Evolutionary conservation across 768 basidiomycete species (phyloP).

Genomic region (Tylopilus plumbeoviolaceoides): DNA sequence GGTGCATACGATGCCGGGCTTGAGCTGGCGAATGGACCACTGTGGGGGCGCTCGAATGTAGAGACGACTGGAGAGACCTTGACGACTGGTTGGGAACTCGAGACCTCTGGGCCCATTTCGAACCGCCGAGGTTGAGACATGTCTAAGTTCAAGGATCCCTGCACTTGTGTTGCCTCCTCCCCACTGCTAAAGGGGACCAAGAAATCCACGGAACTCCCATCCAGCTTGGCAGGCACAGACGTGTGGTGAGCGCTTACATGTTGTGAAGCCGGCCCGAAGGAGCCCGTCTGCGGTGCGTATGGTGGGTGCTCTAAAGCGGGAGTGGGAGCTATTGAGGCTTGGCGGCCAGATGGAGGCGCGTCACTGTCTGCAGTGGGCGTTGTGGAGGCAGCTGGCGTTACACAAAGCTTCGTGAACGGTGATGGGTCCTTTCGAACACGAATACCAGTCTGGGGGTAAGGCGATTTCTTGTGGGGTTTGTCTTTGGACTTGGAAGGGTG

Average conservation of each 20-base stretch:
- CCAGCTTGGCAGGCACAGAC: constrained; percentile 13
- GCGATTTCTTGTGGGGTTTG: constrained; percentile 39
- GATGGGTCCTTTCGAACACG: constrained; percentile 40
- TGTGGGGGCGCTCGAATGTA: constrained; percentile 24
- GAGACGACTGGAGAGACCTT: constrained; percentile 5
- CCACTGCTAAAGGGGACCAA: constrained; percentile 20
- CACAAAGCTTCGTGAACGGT: constrained; percentile 15
- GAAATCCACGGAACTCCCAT: constrained; percentile 19
- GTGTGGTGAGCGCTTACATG: background rate
- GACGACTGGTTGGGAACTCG: constrained; percentile 6
- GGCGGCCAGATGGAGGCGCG: constrained; percentile 5
- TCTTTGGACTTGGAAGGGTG: constrained; percentile 33
- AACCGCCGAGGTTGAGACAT: constrained; percentile 15
- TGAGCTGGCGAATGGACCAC: constrained; percentile 13
- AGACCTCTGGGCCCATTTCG: constrained; percentile 11
- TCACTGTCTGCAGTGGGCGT: constrained; percentile 14
- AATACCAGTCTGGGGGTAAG: constrained; percentile 43
- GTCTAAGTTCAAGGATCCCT: constrained; percentile 13
- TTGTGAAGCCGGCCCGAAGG: constrained; percentile 11
- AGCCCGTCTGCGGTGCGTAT: constrained; percentile 10
- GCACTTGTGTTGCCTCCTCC: constrained; percentile 14
- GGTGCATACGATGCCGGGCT: constrained; percentile 25
- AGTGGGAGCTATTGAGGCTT: constrained; percentile 10
- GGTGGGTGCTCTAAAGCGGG: constrained; percentile 10
- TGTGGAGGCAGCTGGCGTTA: constrained; percentile 3